These are phyloP conservation scores for Hypseocharis bilobata DNA, from an alignment of 441 rosid species.

Conservation along the genomic window DNA sequence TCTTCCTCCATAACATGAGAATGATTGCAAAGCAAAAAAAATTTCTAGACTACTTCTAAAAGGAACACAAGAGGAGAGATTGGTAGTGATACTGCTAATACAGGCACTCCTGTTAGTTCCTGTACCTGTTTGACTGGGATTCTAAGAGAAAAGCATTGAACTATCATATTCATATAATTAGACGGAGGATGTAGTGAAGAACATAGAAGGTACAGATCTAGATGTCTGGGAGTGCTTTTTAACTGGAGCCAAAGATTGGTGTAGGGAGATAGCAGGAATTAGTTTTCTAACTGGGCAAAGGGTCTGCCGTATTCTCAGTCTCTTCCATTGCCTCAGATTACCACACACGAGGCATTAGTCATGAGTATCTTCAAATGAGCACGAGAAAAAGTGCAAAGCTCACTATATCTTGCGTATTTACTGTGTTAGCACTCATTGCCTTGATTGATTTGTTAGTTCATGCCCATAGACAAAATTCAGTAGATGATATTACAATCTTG, in stretches of 20 bases:
- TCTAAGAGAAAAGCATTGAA: neutral
- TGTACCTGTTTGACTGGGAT: neutral
- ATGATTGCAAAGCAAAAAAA: neutral
- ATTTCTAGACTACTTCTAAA: neutral
- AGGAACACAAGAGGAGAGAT: neutral
- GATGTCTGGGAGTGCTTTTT: neutral
- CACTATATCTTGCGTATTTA: neutral
- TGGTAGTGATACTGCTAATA: neutral
- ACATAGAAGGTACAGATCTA: constrained; percentile 7
- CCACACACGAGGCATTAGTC: neutral
- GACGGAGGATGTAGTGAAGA: neutral
- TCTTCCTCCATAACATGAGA: neutral
- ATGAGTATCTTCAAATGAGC: constrained; percentile 9
- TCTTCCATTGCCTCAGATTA: constrained; percentile 2
- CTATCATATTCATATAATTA: constrained; percentile 4
- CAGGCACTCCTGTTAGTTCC: neutral
- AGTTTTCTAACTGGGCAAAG: neutral
- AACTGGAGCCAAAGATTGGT: neutral
- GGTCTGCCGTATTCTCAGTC: neutral
- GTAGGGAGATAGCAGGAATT: neutral
- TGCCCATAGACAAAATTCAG: neutral
- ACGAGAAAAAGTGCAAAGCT: neutral
- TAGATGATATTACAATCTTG: neutral
- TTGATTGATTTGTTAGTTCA: neutral
- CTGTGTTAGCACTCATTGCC: neutral